Conservation (phyloP, 2,329 filamentous ascomycete genomes). For the Decorospora gaudefroyi region DNA sequence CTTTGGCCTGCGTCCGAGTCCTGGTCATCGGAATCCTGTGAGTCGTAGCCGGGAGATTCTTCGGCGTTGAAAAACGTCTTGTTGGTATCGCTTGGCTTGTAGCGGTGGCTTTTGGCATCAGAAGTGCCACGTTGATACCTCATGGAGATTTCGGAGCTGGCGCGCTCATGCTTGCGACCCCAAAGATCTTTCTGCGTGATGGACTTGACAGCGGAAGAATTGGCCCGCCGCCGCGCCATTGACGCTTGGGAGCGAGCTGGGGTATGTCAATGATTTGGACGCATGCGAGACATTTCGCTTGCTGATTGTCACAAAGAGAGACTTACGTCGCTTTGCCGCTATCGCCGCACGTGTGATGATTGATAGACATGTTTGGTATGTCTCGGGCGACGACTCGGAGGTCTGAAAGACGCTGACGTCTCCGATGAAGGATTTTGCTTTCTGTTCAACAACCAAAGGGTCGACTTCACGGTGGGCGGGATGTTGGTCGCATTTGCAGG, state of each 20-base stretch:
- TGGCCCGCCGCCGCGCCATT: slow-evolving; percentile 50
- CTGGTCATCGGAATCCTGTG: slow-evolving; percentile 68
- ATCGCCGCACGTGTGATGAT: slow-evolving; percentile 75
- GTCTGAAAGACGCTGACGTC: slow-evolving; percentile 72
- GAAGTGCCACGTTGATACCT: slow-evolving; percentile 38
- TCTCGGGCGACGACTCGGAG: slow-evolving; percentile 70
- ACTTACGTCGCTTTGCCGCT: slow-evolving; percentile 69
- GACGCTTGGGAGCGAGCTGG: slow-evolving; percentile 44
- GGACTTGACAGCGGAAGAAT: slow-evolving; percentile 51
- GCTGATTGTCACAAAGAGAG: slow-evolving; percentile 7
- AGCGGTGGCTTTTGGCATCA: slow-evolving; percentile 42
- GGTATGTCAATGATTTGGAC: slow-evolving; percentile 22
- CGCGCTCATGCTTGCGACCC: slow-evolving; percentile 51
- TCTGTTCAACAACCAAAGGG: slow-evolving; percentile 66
- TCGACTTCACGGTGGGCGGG: slow-evolving; percentile 72
- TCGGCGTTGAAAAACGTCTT: slow-evolving; percentile 68
- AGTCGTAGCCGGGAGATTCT: slow-evolving; percentile 70
- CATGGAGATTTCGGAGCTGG: slow-evolving; percentile 54
- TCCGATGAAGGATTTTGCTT: slow-evolving; percentile 65
- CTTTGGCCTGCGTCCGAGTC: slow-evolving; percentile 63
- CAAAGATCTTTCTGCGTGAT: slow-evolving; percentile 48
- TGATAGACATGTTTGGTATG: slow-evolving; percentile 74
- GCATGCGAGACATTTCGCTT: slow-evolving; percentile 2
- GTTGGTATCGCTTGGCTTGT: slow-evolving; percentile 52
- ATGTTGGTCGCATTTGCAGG: slow-evolving; percentile 85